Base-by-base conservation (phyloP, 495 filamentous ascomycete genomes). In the Hyphodiscus hymeniophilus region DNA sequence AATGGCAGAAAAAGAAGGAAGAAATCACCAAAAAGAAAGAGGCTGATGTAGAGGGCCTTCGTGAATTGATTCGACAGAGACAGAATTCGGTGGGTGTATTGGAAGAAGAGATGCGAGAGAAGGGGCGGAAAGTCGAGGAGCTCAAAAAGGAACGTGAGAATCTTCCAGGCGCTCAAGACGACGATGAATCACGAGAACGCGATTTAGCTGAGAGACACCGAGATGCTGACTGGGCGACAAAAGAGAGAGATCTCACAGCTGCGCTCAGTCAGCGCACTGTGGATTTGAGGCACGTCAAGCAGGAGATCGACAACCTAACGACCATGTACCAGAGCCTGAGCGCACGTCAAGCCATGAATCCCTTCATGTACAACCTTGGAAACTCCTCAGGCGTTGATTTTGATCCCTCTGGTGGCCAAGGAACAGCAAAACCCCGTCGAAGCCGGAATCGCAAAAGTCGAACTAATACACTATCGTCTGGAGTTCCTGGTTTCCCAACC, bases 401-500 rank as follows among this genome's bases (percentile, higher is more conserved):
- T 48, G 75, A 79, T 40, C 54, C 52, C 13, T 40, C 33, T 8
- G 48, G 48, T 45, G 61, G 45, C 38, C 66, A 22, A 57, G 62
- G 49, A 58, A 68, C 64, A 69, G 62, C 34, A 68, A 70, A 68
- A 67, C 68, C 46, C 44, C 66, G 75, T 13, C 67, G 76, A 26
- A 76, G 73, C 52, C 71, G 73, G 13, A 73, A 72, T 51, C 73
- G 74, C 54, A 80, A 75, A 55, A 75, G 76, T 13, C 64, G 77
- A 10, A 74, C 77, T 6, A 72, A 64, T 32, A 64, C 61, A 10
- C 50, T 56, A 7, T 62, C 61, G 12, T 62, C 61, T n/a, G 51
- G 55, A 22, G 36, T 48, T 38, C 49, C 55, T 3, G 52, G 43
- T 15, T 55, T 54, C 35, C 48, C 51, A 11, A 56, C 45, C 12